Evolutionary conservation across 306 rosid species (phyloP).

Genomic region (Amphicarpaea edgeworthii): DNA sequence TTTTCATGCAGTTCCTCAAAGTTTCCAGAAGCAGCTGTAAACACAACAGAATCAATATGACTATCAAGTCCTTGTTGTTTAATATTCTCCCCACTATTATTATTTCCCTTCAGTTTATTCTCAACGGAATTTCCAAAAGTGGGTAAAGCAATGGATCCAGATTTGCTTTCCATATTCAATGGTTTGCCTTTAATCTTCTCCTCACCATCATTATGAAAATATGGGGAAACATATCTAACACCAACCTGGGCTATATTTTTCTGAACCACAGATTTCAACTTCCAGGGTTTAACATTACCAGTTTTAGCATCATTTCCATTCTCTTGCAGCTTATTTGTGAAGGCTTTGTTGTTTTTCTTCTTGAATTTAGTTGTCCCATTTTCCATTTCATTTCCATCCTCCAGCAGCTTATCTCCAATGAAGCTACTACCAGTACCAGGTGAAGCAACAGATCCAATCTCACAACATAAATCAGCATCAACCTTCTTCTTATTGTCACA

Average conservation of each 20-base stretch:
- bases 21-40: too few relatives aligned
- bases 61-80: too few relatives aligned
- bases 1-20: too few relatives aligned
- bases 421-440: too few relatives aligned
- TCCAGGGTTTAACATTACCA: neutral
- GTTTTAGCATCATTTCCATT: neutral
- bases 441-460: neutral
- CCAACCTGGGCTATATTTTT: neutral
- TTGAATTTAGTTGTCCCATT: constrained; percentile 14
- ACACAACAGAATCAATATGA: too few relatives aligned
- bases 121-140: too few relatives aligned
- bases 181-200: neutral
- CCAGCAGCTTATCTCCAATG: neutral
- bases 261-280: neutral
- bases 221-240: constrained; percentile 29
- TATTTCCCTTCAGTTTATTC: too few relatives aligned
- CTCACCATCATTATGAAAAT: constrained; percentile 4
- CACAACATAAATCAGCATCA: neutral
- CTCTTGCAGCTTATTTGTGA: neutral
- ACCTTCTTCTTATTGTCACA: neutral
- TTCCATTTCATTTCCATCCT: neutral
- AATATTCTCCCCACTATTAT: too few relatives aligned
- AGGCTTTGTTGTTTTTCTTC: constrained; percentile 6
- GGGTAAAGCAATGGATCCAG: neutral
- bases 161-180: neutral